Evolutionary conservation across 164 flowering plant species (phyloP).

Genomic region (Berberis vulgaris): DNA sequence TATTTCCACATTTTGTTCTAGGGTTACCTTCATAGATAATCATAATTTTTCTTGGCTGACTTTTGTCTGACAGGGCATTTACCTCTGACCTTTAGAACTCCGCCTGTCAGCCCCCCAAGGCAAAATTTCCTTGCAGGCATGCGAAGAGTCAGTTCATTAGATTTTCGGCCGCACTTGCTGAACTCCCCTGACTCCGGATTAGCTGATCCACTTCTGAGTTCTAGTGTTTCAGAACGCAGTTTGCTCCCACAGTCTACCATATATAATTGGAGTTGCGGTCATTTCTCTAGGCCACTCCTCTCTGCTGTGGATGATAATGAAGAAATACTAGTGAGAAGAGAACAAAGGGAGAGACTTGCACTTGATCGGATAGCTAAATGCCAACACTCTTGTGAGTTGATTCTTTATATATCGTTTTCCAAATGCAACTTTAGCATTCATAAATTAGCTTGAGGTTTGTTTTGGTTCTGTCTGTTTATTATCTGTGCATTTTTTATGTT

Average conservation of each 20-base stretch:
- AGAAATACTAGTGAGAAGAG: slow-evolving; percentile 59
- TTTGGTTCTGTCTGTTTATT: background rate
- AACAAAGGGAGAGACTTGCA: slow-evolving; percentile 67
- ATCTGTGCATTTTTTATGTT: slow-evolving; percentile 5
- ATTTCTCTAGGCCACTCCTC: slow-evolving; percentile 91
- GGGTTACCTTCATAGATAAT: background rate
- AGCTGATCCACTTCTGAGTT: slow-evolving; percentile 80
- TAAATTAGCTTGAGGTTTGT: background rate
- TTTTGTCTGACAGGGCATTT: slow-evolving; percentile 48
- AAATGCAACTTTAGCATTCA: background rate
- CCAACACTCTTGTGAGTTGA: slow-evolving; percentile 69
- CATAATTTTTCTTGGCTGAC: background rate
- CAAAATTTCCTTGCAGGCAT: slow-evolving; percentile 65
- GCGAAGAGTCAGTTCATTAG: slow-evolving; percentile 86
- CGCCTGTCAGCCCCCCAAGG: slow-evolving; percentile 98
- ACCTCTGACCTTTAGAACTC: slow-evolving; percentile 88
- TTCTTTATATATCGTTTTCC: background rate
- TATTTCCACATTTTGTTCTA: background rate
- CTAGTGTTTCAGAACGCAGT: slow-evolving; percentile 68
- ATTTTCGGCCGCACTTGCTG: slow-evolving; percentile 76
- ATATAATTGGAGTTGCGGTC: slow-evolving; percentile 94
- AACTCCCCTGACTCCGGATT: slow-evolving; percentile 84
- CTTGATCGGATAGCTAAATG: slow-evolving; percentile 80
- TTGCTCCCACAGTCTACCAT: slow-evolving; percentile 92
- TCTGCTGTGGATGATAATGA: slow-evolving; percentile 71